These are phyloP conservation scores for Podila verticillata DNA, from an alignment of 192 early-diverging fungal genomes.

Conservation along the genomic window DNA sequence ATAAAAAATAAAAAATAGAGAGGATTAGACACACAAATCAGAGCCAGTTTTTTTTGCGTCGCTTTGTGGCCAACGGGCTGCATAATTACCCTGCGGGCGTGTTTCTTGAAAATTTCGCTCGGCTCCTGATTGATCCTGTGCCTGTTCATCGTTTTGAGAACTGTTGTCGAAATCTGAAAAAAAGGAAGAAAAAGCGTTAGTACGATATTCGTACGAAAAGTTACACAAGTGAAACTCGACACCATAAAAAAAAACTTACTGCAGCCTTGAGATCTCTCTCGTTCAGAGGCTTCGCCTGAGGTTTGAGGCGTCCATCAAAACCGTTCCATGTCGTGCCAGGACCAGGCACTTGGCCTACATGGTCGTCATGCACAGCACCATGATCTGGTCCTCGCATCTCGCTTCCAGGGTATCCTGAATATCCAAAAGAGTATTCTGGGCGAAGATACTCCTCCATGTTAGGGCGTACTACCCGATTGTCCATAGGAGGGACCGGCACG, in stretches of 20 bases:
- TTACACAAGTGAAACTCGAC: neutral
- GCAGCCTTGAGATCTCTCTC: slow-evolving; percentile 43
- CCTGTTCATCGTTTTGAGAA: slow-evolving; percentile 54
- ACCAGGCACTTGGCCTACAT: slow-evolving; percentile 26
- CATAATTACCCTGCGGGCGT: slow-evolving; percentile 48
- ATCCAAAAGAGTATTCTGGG: neutral
- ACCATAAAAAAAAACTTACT: slow-evolving; percentile 13
- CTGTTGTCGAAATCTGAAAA: slow-evolving; percentile 19
- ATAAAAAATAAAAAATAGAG: neutral
- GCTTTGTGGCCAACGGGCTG: neutral
- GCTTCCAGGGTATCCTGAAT: too few species aligned
- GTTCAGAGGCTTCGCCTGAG: slow-evolving; percentile 29
- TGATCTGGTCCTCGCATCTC: too few species aligned
- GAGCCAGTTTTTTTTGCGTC: neutral
- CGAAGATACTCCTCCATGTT: neutral
- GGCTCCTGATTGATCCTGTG: slow-evolving; percentile 55
- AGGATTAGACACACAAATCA: neutral
- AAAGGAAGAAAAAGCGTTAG: neutral
- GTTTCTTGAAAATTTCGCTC: slow-evolving; percentile 61
- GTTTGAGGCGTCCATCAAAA: slow-evolving; percentile 9
- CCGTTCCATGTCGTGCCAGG: slow-evolving; percentile 30
- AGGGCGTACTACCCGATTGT: too few species aligned
- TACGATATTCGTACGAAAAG: neutral
- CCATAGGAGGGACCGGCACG: neutral
- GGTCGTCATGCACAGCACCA: neutral